phyloP scores from a whole-genome alignment of 2,329 filamentous ascomycete species.

The Ascochyta pisi region DNA sequence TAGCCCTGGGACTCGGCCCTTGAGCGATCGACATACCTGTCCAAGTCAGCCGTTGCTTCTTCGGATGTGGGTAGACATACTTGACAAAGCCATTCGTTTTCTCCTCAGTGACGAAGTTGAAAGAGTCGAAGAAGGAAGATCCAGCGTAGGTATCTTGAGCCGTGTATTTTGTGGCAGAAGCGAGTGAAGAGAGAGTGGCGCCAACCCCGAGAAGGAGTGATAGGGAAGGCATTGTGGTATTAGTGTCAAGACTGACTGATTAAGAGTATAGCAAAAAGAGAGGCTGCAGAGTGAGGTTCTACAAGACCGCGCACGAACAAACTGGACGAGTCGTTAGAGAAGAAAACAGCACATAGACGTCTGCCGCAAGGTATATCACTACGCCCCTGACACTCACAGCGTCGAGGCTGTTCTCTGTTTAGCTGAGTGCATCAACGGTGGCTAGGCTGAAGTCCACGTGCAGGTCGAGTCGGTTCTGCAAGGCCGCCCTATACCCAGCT shows the following conservation, averaged over 20 bases:
- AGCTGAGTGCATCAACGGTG: slow-evolving; percentile 4
- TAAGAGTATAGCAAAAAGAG: slow-evolving; percentile 25
- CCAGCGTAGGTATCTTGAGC: slow-evolving; percentile 26
- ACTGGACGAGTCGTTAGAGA: slow-evolving; percentile 31
- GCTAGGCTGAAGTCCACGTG: slow-evolving; percentile 7
- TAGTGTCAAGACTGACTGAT: slow-evolving; percentile 32
- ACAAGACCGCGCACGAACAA: slow-evolving; percentile 31
- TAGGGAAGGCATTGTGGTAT: slow-evolving; percentile 36
- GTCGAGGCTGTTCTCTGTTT: slow-evolving; percentile 12
- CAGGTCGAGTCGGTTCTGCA: slow-evolving; percentile 1
- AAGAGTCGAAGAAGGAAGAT: slow-evolving; percentile 34
- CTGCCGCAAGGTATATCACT: slow-evolving; percentile 18
- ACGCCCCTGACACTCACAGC: slow-evolving; percentile 6
- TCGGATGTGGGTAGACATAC: slow-evolving; percentile 18
- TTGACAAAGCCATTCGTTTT: slow-evolving; percentile 38
- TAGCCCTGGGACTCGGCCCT: slow-evolving; percentile 9
- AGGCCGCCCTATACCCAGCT: slow-evolving; percentile 3
- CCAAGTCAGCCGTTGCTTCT: slow-evolving; percentile 3
- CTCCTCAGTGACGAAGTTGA: slow-evolving; percentile 34
- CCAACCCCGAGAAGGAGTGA: slow-evolving; percentile 36
- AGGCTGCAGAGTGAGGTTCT: slow-evolving; percentile 33
- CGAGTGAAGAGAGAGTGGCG: slow-evolving; percentile 32
- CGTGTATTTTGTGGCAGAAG: slow-evolving; percentile 29
- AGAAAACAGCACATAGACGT: slow-evolving; percentile 1
- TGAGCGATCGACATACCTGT: slow-evolving; percentile 9